Base-by-base conservation (phyloP, 345 rosid species). In the Boechera divaricarpa region DNA sequence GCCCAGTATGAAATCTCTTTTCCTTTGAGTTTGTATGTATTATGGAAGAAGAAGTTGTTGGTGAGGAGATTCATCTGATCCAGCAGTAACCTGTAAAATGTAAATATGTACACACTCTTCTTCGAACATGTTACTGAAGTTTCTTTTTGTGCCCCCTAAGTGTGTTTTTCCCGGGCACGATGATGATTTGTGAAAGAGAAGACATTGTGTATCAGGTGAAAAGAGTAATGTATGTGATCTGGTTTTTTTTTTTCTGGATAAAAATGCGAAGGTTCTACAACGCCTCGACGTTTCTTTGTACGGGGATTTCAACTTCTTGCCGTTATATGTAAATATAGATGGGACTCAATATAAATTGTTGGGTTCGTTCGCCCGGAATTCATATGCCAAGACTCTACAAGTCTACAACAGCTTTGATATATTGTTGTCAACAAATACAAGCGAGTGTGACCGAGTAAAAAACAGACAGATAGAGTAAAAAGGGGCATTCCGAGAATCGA, bases 401-500 rank as follows among this genome's bases (percentile, higher is more conserved):
- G 9, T 6, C 8, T 35, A 35, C 38, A 35, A 6, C 32, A 4
- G 4, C 32, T 31, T 31, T 4, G 4, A 28, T 31, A 4, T 31
- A 0, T 31, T 31, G 4, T 4, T 31, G 32, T 31, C 4, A 31
- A 31, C 4, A 31, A 31, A 31, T 31, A 3, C 4, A 4, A 31
- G 2, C 32, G 32, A 28, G 29, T 28, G 29, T 28, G 29, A 2
- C 29, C 29, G 29, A 4, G 32, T 28, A 9, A 3, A 4, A 29
- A 13, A 8, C 26, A 12, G 10, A 13, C 6, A 33, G 3, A n/a
- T 5, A 7, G 1, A n/a, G 3, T n/a, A 2, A 7, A 24, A 45
- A 33, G 68, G 80, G 84, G 82, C 84, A 83, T 90, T 92, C 91
- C 86, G 87, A 86, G 90, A 88, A 88, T 92, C 79, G 89, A 90